Base-by-base conservation (phyloP, 2,329 filamentous ascomycete species). In the Venturia effusa region DNA sequence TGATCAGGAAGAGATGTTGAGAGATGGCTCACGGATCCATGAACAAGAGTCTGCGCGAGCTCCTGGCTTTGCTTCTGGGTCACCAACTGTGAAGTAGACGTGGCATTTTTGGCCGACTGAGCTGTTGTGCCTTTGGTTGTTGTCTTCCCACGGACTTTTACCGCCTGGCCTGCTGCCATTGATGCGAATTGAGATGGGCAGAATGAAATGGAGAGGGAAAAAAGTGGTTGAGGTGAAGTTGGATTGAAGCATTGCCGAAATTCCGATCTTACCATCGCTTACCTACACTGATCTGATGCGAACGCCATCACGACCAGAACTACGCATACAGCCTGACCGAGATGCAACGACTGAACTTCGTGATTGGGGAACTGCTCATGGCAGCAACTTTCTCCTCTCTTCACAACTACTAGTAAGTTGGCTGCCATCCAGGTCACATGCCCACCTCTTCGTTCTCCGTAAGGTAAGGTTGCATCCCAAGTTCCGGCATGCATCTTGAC, bases 1-100 rank as follows among this genome's bases (percentile, higher is more conserved):
- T 4, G 48, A 34, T n/a, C n/a, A 24, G 22, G 22, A 22, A 6
- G 30, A 34, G 15, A 19, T 10, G 54, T 41, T 45, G 1, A 32
- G 30, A 24, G 37, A 30, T 40, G 41, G 74, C 77, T 72, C 66
- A 80, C 76, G 22, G 76, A 76, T 51, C 77, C 74, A 67, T 80
- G 79, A 11, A 81, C 68, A 68, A 80, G 74, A 4, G 78, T 79
- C 69, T 80, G 78, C 17, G 79, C 74, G 48, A 80, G 69, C 63
- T 79, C 77, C 45, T 76, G 70, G 65, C 78, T 81, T 66, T 81
- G 79, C 62, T 75, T 72, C 64, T 77, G 76, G 59, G 70, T 74
- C 15, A 74, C 51, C 24, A 57, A 30, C 51, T 57, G 51, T 15
- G 51, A 8, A 13, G 51, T 57, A 34, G 51, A 65, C 2, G 54